Evolutionary conservation across 805 yeast species (phyloP).

Genomic region (Wickerhamomyces silvicola): DNA sequence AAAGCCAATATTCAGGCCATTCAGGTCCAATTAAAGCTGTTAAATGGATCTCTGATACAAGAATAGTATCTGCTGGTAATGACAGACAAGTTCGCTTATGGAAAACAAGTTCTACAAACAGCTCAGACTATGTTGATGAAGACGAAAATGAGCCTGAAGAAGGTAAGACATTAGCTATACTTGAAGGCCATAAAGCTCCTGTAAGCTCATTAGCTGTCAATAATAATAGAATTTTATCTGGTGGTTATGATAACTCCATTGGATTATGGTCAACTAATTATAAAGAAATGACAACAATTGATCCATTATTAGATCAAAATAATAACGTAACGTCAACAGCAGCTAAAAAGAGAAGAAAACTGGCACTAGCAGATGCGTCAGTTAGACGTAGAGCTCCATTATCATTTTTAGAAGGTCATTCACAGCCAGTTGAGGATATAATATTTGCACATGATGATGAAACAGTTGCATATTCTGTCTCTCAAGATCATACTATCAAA

Average conservation of each 20-base stretch:
- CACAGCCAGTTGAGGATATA: constrained; percentile 82
- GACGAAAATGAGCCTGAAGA: constrained; percentile 47
- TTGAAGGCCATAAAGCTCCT: constrained; percentile 87
- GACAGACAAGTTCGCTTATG: constrained; percentile 87
- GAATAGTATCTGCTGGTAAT: constrained; percentile 79
- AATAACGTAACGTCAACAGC: constrained; percentile 60
- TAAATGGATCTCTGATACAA: constrained; percentile 66
- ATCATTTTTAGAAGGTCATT: constrained; percentile 71
- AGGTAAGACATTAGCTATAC: constrained; percentile 75
- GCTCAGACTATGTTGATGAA: constrained; percentile 34
- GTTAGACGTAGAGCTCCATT: constrained; percentile 79
- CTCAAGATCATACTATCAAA: constrained; percentile 91
- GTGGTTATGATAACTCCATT: constrained; percentile 71
- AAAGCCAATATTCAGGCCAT: constrained; percentile 81
- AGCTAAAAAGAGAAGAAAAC: constrained; percentile 80
- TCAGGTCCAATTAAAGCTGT: constrained; percentile 81
- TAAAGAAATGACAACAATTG: constrained; percentile 72
- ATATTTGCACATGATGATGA: constrained; percentile 65
- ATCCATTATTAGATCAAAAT: constrained; percentile 37
- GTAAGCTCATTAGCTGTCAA: constrained; percentile 62
- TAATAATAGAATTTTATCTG: constrained; percentile 68
- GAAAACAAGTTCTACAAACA: constrained; percentile 69
- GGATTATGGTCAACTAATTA: constrained; percentile 86
- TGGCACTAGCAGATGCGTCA: constrained; percentile 70
- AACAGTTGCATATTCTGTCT: constrained; percentile 86